These are phyloP conservation scores for Pelargonium cotyledonis DNA, from an alignment of 441 rosid genomes.

Conservation along the genomic window DNA sequence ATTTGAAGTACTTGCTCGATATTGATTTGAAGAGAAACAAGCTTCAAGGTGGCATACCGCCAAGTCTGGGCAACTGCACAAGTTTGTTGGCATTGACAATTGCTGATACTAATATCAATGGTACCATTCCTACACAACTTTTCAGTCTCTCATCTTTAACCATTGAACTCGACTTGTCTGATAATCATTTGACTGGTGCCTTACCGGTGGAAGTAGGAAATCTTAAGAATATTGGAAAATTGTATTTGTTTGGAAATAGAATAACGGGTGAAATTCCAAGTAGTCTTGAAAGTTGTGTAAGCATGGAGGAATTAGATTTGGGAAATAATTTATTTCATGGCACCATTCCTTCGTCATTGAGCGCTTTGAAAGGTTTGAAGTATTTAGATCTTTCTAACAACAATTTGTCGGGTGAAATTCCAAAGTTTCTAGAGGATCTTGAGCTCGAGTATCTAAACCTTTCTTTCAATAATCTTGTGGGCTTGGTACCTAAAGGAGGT, in stretches of 20 bases:
- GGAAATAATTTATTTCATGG: slow-evolving; percentile 25
- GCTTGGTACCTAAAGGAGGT: slow-evolving; percentile 18
- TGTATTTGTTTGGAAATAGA: slow-evolving; percentile 13
- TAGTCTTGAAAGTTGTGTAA: slow-evolving; percentile 14
- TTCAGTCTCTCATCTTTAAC: slow-evolving; percentile 18
- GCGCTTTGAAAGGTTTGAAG: slow-evolving; percentile 17
- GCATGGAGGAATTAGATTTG: slow-evolving; percentile 15
- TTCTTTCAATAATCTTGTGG: slow-evolving; percentile 23
- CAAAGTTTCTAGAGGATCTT: slow-evolving; percentile 6
- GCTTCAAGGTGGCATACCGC: slow-evolving; percentile 11
- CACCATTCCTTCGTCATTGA: slow-evolving; percentile 13
- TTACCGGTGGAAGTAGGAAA: slow-evolving; percentile 16
- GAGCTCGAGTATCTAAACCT: slow-evolving; percentile 12
- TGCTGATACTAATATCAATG: slow-evolving; percentile 13
- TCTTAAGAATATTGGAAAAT: not conserved
- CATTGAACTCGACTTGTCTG: not conserved
- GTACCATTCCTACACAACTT: slow-evolving; percentile 24
- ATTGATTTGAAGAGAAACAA: not conserved
- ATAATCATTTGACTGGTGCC: slow-evolving; percentile 14
- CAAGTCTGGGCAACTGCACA: slow-evolving; percentile 10
- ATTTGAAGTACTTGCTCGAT: not conserved
- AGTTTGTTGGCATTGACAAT: slow-evolving; percentile 1
- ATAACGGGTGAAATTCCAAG: slow-evolving; percentile 21
- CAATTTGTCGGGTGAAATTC: slow-evolving; percentile 22
- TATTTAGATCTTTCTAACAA: slow-evolving; percentile 20